Conservation (phyloP, 2,329 filamentous ascomycete genomes). For the Chrysoporthe cubensis region DNA sequence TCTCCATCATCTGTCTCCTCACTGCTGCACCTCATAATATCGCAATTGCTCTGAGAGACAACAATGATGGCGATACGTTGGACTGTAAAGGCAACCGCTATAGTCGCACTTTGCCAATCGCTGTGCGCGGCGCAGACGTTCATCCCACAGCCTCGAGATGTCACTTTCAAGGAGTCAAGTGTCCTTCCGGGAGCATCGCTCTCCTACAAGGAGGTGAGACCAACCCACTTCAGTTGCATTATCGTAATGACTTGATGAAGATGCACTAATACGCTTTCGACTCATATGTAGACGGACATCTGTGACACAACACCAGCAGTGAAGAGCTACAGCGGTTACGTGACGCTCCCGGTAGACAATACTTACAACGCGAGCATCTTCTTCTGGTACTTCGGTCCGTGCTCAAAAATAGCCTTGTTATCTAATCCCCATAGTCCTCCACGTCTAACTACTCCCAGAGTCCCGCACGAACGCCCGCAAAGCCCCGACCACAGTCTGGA, state of each 20-base stretch:
- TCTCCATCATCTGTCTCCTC: not conserved
- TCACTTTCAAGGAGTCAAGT: constrained; percentile 5
- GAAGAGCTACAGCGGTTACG: constrained; percentile 59
- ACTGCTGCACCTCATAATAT: too few relatives aligned
- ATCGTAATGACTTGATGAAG: too few relatives aligned
- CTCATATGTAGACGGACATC: constrained; percentile 37
- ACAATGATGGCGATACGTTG: not conserved
- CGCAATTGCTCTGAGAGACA: not conserved
- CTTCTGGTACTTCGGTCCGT: constrained; percentile 56
- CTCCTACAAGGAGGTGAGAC: constrained; percentile 19
- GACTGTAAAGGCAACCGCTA: not conserved
- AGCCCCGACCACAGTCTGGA: constrained; percentile 63
- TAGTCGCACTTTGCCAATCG: not conserved
- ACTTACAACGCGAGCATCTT: constrained; percentile 62
- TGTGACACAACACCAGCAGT: constrained; percentile 62
- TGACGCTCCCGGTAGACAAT: constrained; percentile 50
- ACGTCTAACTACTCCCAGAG: constrained; percentile 12
- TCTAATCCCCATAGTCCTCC: not conserved
- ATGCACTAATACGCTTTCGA: not conserved
- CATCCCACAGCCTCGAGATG: constrained; percentile 12
- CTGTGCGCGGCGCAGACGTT: constrained; percentile 13
- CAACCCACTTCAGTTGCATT: not conserved
- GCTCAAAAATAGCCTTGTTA: too few relatives aligned
- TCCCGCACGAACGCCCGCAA: constrained; percentile 55
- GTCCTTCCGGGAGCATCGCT: constrained; percentile 21